phyloP scores from a whole-genome alignment of 768 basidiomycete genomes.

The Boletus rufocinnamomeus region DNA sequence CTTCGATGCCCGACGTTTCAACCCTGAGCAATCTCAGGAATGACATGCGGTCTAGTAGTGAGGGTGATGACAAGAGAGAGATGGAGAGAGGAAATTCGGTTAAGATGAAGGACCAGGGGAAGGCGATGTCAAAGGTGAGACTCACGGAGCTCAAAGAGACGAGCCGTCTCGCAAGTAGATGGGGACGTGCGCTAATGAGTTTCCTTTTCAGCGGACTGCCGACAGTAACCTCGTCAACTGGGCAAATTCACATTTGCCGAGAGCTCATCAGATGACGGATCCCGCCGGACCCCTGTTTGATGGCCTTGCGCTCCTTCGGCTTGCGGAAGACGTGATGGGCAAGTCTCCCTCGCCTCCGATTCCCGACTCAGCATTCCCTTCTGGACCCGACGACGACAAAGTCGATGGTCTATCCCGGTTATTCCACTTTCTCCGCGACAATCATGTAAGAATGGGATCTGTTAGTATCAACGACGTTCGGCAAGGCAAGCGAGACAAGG shows the following conservation, averaged over 20 bases:
- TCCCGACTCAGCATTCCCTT: constrained; percentile 76
- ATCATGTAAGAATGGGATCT: constrained; percentile 87
- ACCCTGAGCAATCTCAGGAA: constrained; percentile 28
- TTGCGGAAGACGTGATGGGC: constrained; percentile 81
- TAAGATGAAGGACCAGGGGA: constrained; percentile 26
- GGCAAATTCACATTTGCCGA: constrained; percentile 85
- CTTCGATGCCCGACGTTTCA: constrained; percentile 43
- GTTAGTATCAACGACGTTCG: constrained; percentile 94
- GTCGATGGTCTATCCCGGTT: constrained; percentile 84
- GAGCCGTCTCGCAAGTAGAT: constrained; percentile 60
- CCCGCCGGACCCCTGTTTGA: constrained; percentile 47
- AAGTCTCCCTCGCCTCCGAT: constrained; percentile 69
- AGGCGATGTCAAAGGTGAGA: constrained; percentile 16
- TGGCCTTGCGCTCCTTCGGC: constrained; percentile 79
- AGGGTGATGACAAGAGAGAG: constrained; percentile 23
- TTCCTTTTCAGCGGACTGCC: constrained; percentile 19
- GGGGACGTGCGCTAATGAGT: constrained; percentile 2
- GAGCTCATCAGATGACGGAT: constrained; percentile 56
- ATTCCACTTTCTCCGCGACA: constrained; percentile 91
- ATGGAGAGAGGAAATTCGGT: constrained; percentile 27
- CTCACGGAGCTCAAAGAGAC: constrained; percentile 36
- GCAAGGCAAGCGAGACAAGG: constrained; percentile 77
- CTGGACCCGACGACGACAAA: constrained; percentile 68
- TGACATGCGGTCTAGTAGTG: constrained; percentile 22
- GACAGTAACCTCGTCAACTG: constrained; percentile 74